Evolutionary conservation across 495 filamentous ascomycete species (phyloP), one percentile per base, ranked within the genome.

Genomic region (Hypomontagnella submonticulosa): DNA sequence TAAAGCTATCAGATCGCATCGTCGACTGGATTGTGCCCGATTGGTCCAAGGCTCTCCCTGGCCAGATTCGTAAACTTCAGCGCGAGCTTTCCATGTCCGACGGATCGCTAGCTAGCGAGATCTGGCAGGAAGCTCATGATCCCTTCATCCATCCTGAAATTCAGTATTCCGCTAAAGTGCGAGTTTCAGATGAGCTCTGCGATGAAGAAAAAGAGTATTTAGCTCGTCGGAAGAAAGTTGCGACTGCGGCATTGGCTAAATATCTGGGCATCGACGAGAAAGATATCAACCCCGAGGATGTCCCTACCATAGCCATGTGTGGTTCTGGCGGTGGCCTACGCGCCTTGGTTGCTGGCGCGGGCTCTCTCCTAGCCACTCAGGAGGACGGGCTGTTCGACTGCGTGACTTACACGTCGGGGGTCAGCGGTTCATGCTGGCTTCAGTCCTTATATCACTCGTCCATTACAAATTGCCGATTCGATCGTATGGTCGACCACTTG

Each of bases 391-490:
- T 99, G 0, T 96, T 95, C 73, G 92, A 97, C 72, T 97, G 93
- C 73, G 84, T 90, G 0, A 99, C 93, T 0, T 99, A 99, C 70
- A 93, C 92, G 0, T 92, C 95, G 19, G 95, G 95, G 6, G 95
- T 99, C 12, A 94, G 90, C 70, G 95, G 95, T 3, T 95, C 91
- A 65, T 97, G 95, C 73, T 99, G 95, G 95, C 79, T 97, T 30
- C 93, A 97, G 75, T 83, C 91, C 1, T 81, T 99, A 7, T 97
- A 90, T 72, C 88, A 93, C 66, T 96, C 93, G n/a, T 90, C 90
- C 2, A 79, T 99, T n/a, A 81, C 87, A 0, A 79, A 76, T 4
- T 79, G 84, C 49, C 83, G 84, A 61, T 85, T 93, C 64, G 79
- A 84, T 23, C 84, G 79, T 40, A 81, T 93, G 8, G 86, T 97